Evolutionary conservation across 768 basidiomycete genomes (phyloP).

Genomic region (Tephrocybe rancida): DNA sequence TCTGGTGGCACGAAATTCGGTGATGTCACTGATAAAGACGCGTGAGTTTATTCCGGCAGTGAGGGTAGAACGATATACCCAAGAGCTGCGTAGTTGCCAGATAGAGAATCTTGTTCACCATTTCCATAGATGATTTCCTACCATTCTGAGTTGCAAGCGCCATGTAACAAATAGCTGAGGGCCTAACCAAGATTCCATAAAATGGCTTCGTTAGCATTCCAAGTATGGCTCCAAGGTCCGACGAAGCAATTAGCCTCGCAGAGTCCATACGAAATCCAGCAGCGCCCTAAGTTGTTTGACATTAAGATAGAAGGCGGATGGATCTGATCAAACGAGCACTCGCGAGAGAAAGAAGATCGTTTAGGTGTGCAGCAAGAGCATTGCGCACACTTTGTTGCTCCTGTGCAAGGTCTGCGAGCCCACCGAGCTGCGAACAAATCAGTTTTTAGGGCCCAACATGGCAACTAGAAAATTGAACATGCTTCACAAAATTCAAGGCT

Average conservation of each 20-base stretch:
- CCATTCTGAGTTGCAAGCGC: not conserved
- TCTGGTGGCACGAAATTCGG: slow-evolving; percentile 19
- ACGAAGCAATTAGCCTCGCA: slow-evolving; percentile 8
- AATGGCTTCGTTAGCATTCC: slow-evolving; percentile 3
- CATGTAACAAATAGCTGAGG: not conserved
- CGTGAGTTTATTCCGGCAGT: not conserved
- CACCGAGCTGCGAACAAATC: slow-evolving; percentile 5
- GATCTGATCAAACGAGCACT: not conserved
- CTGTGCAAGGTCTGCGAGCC: slow-evolving; percentile 11
- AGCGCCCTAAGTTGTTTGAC: slow-evolving; percentile 2
- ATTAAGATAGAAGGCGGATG: not conserved
- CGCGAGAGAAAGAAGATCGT: slow-evolving; percentile 11
- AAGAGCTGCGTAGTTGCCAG: not conserved
- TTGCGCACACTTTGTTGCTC: slow-evolving; percentile 14
- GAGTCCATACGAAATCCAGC: slow-evolving; percentile 16
- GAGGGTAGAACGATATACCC: not conserved
- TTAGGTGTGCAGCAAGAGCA: slow-evolving; percentile 3
- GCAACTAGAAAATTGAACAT: too few species aligned
- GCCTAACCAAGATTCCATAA: slow-evolving; percentile 11
- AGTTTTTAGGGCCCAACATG: too few species aligned
- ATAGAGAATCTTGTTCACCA: slow-evolving; percentile 11
- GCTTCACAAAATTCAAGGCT: too few species aligned
- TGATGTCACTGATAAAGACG: slow-evolving; percentile 11
- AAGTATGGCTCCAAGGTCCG: slow-evolving; percentile 7
- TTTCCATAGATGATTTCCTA: slow-evolving; percentile 21